Conservation (phyloP, 2,329 filamentous ascomycete genomes). For the Eutypella sp. region DNA sequence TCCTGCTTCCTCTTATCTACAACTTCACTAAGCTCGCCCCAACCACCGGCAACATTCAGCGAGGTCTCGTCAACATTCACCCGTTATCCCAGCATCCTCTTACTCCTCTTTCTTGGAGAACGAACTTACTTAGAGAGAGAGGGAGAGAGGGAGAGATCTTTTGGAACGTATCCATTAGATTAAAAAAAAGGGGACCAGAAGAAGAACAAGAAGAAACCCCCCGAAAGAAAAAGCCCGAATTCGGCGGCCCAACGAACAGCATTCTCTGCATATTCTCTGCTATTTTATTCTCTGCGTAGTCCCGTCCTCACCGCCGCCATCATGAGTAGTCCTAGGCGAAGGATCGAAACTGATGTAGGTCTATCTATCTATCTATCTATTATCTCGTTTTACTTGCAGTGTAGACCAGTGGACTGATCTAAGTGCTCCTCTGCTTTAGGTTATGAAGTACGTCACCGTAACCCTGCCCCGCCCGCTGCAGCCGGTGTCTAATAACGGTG, state of each 20-base stretch:
- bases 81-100: background rate
- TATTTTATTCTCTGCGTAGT: too few relatives aligned
- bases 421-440: conserved; percentile 13
- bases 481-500: too few relatives aligned
- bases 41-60: background rate
- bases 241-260: too few relatives aligned
- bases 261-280: too few relatives aligned
- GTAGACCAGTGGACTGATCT: conserved; percentile 5
- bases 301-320: conserved; percentile 14
- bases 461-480: background rate
- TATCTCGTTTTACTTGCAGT: background rate
- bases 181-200: background rate
- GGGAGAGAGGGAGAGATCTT: background rate
- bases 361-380: background rate
- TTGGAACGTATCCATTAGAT: background rate
- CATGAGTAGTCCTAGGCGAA: conserved; percentile 28
- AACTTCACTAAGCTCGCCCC: background rate
- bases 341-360: conserved; percentile 31
- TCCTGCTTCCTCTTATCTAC: background rate
- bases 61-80: background rate
- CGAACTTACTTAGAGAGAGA: background rate
- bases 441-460: conserved; percentile 25
- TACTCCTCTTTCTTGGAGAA: background rate
- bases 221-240: background rate
- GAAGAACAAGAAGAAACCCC: background rate